Conservation (phyloP, 2,329 filamentous ascomycete genomes). For the Juglanconis oblonga region DNA sequence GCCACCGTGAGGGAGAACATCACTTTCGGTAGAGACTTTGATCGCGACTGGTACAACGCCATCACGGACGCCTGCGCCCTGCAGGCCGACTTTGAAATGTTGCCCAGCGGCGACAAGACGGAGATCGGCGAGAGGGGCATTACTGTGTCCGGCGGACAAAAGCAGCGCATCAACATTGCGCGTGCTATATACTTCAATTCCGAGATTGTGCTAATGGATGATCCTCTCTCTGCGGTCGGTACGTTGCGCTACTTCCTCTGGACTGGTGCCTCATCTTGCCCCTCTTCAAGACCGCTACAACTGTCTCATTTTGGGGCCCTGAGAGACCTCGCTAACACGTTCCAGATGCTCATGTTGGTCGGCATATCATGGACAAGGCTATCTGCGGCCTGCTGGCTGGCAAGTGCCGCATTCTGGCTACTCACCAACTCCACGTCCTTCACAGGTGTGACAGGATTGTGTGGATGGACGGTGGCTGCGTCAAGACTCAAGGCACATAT, state of each 20-base stretch:
- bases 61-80: constrained; percentile 81
- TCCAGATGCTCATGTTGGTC: constrained; percentile 31
- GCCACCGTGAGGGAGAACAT: constrained; percentile 80
- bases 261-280: too few relatives aligned
- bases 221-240: constrained; percentile 29
- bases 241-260: too few relatives aligned
- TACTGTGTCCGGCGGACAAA: constrained; percentile 94
- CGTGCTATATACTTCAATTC: constrained; percentile 45
- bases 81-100: constrained; percentile 81
- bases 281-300: too few relatives aligned
- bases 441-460: constrained; percentile 66
- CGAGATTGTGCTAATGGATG: constrained; percentile 31
- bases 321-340: too few relatives aligned
- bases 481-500: constrained; percentile 62
- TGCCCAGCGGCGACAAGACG: constrained; percentile 83
- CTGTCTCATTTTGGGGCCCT: too few relatives aligned
- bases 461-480: constrained; percentile 61
- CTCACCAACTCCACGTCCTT: constrained; percentile 66
- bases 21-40: constrained; percentile 71
- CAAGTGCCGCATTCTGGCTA: constrained; percentile 66
- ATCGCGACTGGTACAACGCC: constrained; percentile 70
- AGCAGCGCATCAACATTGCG: constrained; percentile 92
- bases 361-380: constrained; percentile 61
- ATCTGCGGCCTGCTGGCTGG: constrained; percentile 64
- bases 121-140: constrained; percentile 96